Evolutionary conservation across 2,329 filamentous ascomycete species (phyloP).

Genomic region (Neofusicoccum parvum): DNA sequence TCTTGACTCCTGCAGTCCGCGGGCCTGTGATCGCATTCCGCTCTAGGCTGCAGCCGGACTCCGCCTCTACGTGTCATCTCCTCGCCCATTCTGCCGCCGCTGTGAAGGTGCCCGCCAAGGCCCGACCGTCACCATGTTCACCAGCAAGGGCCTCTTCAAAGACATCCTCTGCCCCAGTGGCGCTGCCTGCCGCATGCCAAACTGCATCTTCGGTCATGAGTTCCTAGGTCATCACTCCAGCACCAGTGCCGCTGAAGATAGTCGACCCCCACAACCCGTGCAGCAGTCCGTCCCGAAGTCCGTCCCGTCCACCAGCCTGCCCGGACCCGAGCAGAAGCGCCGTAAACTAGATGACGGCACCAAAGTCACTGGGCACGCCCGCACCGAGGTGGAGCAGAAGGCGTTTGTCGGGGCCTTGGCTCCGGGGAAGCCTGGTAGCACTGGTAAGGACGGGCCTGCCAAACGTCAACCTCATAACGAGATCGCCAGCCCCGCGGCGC

Average conservation of each 20-base stretch:
- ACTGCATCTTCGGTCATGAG: conserved; percentile 63
- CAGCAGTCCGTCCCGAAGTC: neutral
- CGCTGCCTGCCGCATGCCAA: conserved; percentile 52
- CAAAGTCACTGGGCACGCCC: neutral
- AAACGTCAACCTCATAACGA: neutral
- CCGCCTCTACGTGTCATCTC: neutral
- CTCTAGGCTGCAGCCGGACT: neutral
- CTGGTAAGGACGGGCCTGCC: neutral
- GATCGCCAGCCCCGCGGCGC: neutral
- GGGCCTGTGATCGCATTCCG: neutral
- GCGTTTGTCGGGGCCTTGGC: conserved; percentile 31
- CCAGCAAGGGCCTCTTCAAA: conserved; percentile 58
- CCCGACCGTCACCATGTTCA: conserved; percentile 50
- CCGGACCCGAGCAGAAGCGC: conserved; percentile 7
- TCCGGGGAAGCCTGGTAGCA: conserved; percentile 6
- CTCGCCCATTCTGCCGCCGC: neutral
- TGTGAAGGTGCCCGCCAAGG: neutral
- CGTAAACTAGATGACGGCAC: conserved; percentile 30
- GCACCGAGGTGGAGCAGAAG: conserved; percentile 14
- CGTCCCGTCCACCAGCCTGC: neutral
- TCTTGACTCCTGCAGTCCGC: neutral
- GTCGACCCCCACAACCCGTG: neutral
- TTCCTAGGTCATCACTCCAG: conserved; percentile 17
- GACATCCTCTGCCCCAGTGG: conserved; percentile 53
- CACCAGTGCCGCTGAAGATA: neutral